phyloP scores from a whole-genome alignment of 768 basidiomycete species.

The Daedaleopsis nitida region DNA sequence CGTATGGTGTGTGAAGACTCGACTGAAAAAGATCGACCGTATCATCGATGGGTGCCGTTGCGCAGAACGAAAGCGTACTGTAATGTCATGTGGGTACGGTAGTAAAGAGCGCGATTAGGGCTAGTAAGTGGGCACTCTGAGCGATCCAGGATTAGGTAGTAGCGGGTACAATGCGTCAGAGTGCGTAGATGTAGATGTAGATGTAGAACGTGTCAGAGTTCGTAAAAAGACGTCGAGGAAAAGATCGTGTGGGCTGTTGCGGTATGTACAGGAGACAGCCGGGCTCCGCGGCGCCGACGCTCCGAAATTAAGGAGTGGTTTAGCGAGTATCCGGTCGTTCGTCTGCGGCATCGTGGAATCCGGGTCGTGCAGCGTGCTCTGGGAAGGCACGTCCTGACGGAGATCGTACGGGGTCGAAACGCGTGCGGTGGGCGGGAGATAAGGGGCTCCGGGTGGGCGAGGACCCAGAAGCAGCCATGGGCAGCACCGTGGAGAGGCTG shows the following conservation, averaged over 20 bases:
- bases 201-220: constrained; percentile 20
- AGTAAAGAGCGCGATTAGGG: constrained; percentile 17
- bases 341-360: constrained; percentile 17
- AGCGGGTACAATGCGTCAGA: constrained; percentile 13
- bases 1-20: background rate
- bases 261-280: constrained; percentile 18
- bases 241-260: constrained; percentile 18
- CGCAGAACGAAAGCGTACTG: constrained; percentile 11
- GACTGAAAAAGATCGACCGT: constrained; percentile 11
- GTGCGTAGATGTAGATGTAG: constrained; percentile 16
- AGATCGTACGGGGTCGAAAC: constrained; percentile 25
- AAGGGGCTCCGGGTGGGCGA: constrained; percentile 14
- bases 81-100: constrained; percentile 9
- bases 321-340: constrained; percentile 18
- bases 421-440: constrained; percentile 10
- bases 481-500: constrained; percentile 12
- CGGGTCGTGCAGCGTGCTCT: constrained; percentile 21
- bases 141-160: background rate
- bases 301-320: constrained; percentile 1
- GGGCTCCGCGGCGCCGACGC: constrained; percentile 4
- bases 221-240: constrained; percentile 23
- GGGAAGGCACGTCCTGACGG: constrained; percentile 17
- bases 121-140: constrained; percentile 4
- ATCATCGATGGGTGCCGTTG: constrained; percentile 9
- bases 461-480: constrained; percentile 3